Conservation (phyloP, 768 basidiomycete genomes). For the Harrya chromipes region DNA sequence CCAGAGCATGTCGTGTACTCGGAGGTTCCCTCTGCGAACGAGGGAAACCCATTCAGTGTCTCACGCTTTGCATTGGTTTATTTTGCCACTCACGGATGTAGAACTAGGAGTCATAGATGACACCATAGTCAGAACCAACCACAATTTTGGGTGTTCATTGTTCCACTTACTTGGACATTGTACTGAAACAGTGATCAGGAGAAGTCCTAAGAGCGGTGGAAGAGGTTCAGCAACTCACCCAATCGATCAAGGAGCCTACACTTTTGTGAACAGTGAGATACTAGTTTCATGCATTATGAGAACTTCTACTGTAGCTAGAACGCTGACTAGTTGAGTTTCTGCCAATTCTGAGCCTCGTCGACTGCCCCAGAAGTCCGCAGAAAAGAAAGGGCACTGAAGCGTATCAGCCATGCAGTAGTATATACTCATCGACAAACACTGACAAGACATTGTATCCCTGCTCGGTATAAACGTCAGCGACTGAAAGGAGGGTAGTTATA, state of each 20-base stretch:
- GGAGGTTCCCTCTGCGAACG: slow-evolving; percentile 30
- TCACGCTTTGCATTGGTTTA: background rate
- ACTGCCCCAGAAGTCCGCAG: slow-evolving; percentile 39
- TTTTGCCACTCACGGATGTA: slow-evolving; percentile 25
- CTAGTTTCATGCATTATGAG: too few species aligned
- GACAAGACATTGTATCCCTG: slow-evolving; percentile 39
- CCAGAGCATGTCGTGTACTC: slow-evolving; percentile 39
- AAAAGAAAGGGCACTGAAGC: slow-evolving; percentile 40
- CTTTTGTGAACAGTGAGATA: slow-evolving; percentile 33
- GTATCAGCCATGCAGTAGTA: background rate
- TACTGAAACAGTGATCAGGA: slow-evolving; percentile 4
- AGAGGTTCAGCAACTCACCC: slow-evolving; percentile 28
- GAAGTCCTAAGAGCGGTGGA: background rate
- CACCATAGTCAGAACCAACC: background rate
- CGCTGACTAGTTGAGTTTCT: slow-evolving; percentile 38
- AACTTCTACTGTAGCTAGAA: slow-evolving; percentile 27
- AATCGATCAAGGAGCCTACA: slow-evolving; percentile 45
- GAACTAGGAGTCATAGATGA: slow-evolving; percentile 10
- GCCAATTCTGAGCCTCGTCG: slow-evolving; percentile 48
- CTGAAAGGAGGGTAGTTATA: background rate
- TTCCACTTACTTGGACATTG: slow-evolving; percentile 37
- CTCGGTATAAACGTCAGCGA: background rate
- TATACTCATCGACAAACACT: background rate
- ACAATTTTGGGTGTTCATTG: background rate
- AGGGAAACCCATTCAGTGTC: background rate